These are phyloP conservation scores for Dothistroma septosporum DNA, from an alignment of 2,329 filamentous ascomycete genomes.

Conservation along the genomic window DNA sequence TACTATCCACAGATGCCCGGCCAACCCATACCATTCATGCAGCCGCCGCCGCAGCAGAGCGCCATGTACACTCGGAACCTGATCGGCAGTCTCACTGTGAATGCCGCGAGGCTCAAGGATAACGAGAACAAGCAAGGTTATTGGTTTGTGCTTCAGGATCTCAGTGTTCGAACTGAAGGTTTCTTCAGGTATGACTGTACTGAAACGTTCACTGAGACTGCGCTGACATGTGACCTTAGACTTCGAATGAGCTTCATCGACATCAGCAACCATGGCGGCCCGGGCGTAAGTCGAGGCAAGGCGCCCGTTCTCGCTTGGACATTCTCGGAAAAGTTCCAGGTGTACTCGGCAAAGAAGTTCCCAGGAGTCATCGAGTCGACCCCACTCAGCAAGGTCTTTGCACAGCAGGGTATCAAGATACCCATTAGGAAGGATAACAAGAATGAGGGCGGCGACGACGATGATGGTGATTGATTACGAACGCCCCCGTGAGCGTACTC, in stretches of 20 bases:
- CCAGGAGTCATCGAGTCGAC: conserved; percentile 96
- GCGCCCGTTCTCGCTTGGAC: conserved; percentile 78
- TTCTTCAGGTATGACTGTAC: conserved; percentile 64
- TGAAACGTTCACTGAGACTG: neutral
- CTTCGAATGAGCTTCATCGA: conserved; percentile 78
- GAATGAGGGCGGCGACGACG: conserved; percentile 44
- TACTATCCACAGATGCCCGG: conserved; percentile 20
- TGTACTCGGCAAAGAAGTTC: conserved; percentile 97
- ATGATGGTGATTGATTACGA: conserved; percentile 31
- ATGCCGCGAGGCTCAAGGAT: conserved; percentile 79
- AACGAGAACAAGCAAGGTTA: conserved; percentile 76
- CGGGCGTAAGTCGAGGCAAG: conserved; percentile 65
- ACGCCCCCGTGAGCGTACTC: neutral
- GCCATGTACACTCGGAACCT: conserved; percentile 94
- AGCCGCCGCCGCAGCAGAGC: conserved; percentile 44
- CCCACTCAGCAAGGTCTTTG: conserved; percentile 84
- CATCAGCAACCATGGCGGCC: conserved; percentile 52
- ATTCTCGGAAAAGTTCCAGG: conserved; percentile 86
- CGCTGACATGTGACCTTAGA: conserved; percentile 35
- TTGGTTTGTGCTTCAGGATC: conserved; percentile 94
- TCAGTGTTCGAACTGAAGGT: conserved; percentile 91
- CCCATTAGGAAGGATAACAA: conserved; percentile 81
- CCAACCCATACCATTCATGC: conserved; percentile 21
- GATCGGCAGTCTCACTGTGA: conserved; percentile 85
- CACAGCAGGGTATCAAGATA: conserved; percentile 91